Base-by-base conservation (phyloP, 768 basidiomycete species). In the Obba rivulosa region DNA sequence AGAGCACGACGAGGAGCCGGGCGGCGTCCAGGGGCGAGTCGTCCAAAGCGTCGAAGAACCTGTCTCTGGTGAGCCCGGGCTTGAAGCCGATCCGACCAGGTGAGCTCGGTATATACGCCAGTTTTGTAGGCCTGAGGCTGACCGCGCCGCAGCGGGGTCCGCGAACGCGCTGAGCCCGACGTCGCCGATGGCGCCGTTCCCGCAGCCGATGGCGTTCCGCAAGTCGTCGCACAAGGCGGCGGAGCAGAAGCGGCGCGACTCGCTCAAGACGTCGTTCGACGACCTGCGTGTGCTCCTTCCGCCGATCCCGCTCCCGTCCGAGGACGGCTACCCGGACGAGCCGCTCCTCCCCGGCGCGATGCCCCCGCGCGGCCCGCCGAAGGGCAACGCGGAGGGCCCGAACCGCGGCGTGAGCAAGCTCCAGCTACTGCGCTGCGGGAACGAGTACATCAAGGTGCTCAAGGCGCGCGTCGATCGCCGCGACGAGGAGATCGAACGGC, bases 221-320 rank as follows among this genome's bases (percentile, higher is more conserved):
- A 91, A 90, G 65, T 85, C 84, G 23, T 89, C 89, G 7, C 90
- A 99, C 68, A 98, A 97, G 68, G 89, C 85, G 11, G 96, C 96
- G 4, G 96, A 99, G 67, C 96, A 99, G 65, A 93, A 94, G 63
- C 86, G 96, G 39, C 83, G 96, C 8, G 95, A 99, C 67, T 93
- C 91, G 38, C 80, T 98, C 51, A 99, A 98, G 70, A 84, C 87
- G 14, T 92, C 93, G 3, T 98, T 87, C 59, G 89, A 92, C 57
- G 88, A 91, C 46, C 74, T 92, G 10, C 85, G 90, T 14, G 64
- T 72, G 16, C 73, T 98, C 14, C 76, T 99, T 0, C 96, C 96
- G 1, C 89, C 91, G 7, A 89, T 96, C 57, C 86, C 91, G 9
- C 73, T 91, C 1, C 84, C 90, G 2, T 80, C 82, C 0, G 87